Percentiles rank a stretch among this genome's conserved stretches.
These are phyloP conservation scores for Auriscalpium orientale DNA, from an alignment of 768 basidiomycete genomes.

Conservation along the genomic window DNA sequence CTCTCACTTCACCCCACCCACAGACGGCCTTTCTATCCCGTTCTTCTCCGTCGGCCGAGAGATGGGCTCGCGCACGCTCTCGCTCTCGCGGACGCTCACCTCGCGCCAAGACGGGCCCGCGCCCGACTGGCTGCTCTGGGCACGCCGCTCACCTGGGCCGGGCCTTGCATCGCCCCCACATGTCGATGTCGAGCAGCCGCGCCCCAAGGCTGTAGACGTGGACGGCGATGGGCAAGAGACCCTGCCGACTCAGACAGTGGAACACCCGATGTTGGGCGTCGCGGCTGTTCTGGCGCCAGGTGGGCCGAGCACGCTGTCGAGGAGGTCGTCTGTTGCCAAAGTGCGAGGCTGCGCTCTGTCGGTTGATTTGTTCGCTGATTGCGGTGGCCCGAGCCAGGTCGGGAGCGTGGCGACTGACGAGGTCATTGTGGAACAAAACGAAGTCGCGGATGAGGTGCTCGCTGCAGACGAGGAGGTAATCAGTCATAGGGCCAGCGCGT, in stretches of 20 bases:
- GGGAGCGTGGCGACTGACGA: not conserved
- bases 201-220: not conserved
- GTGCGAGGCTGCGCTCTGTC: no score
- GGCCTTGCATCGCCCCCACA: not conserved
- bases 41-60: slow-evolving; percentile 35
- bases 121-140: slow-evolving; percentile 15
- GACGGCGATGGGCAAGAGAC: not conserved
- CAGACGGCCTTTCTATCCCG: slow-evolving; percentile 43
- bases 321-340: no score
- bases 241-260: not conserved
- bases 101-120: not conserved
- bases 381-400: not conserved
- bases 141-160: slow-evolving; percentile 4
- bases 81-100: not conserved
- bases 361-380: no score
- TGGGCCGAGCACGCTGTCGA: not conserved
- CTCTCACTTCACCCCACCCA: not conserved
- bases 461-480: not conserved
- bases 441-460: not conserved
- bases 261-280: not conserved
- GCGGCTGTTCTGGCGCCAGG: not conserved
- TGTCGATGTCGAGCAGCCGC: not conserved
- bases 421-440: not conserved
- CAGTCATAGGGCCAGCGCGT: not conserved
- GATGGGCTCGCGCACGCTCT: not conserved